Base-by-base conservation (phyloP, 306 rosid genomes). In the Alnus rubra region DNA sequence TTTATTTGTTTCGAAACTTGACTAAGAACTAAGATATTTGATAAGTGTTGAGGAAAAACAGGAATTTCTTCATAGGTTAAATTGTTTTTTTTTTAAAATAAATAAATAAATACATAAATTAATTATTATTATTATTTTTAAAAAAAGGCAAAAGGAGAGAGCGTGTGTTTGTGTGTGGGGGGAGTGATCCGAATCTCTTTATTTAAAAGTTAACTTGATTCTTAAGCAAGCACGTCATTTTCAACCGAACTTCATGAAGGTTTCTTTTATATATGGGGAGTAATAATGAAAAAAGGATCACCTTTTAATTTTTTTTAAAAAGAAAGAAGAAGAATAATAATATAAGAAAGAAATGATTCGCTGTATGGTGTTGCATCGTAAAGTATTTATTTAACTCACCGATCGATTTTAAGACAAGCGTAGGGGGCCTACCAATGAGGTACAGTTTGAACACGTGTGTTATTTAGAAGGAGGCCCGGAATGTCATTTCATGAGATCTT, bases 181-280 rank as follows among this genome's bases (percentile, higher is more conserved):
- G 18, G 12, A 13, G 42, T 60, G 62, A 72, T 68, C 74, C 62
- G 64, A 82, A 71, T 82, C 54, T 79, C 70, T 44, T 72, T 49
- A 19, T 64, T 18, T 71, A 42, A 28, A 28, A 18, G 68, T 60
- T 49, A 73, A 80, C 86, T 86, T 82, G 84, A 80, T 81, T 30
- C 82, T 74, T 72, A 86, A 82, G 86, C 84, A 82, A 76, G 28
- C 70, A 53, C 70, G 74, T 59, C 83, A 56, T 65, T 64, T 76
- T 82, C 72, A 42, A 68, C 72, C 72, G 31, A 31, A 68, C 15
- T 42, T 68, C 72, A 18, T 42, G n/a, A 62, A 37, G 70, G 39
- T 68, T 12, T 48, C 55, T 15, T 15, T 16, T 48, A 48, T 13
- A 9, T 63, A 5, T 11, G 13, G 30, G 8, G n/a, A 67, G 9